Evolutionary conservation across 106 monocot genomes (phyloP).

Genomic region (Alisma plantagoaquatica): DNA sequence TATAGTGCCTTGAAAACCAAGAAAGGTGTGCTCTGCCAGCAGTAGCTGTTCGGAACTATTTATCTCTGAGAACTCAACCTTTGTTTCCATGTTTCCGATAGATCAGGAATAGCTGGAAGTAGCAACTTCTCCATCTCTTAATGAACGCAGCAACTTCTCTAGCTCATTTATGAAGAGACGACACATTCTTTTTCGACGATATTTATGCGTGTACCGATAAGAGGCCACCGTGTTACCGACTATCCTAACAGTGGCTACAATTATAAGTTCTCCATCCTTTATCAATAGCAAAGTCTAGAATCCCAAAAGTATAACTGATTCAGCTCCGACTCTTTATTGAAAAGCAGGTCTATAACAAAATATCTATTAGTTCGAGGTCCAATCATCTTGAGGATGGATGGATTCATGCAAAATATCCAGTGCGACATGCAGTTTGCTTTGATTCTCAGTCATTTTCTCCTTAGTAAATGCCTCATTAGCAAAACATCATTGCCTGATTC

Average conservation of each 20-base stretch:
- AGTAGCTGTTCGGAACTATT: conserved; percentile 24
- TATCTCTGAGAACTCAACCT: conserved; percentile 43
- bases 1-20: conserved; percentile 36
- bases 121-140: conserved; percentile 48
- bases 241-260: conserved; percentile 56
- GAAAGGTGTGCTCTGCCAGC: conserved; percentile 21
- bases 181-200: conserved; percentile 48
- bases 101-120: conserved; percentile 49
- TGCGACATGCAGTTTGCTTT: no score
- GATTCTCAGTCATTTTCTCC: no score
- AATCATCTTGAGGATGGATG: conserved; percentile 26
- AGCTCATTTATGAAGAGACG: conserved; percentile 45
- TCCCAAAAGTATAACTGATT: conserved; percentile 62
- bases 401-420: conserved; percentile 46
- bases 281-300: conserved; percentile 65
- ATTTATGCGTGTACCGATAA: conserved; percentile 45
- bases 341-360: no score
- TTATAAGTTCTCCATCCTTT: conserved; percentile 51
- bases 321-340: conserved; percentile 43
- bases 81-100: conserved; percentile 46
- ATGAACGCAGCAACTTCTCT: conserved; percentile 46
- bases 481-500: no score
- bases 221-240: conserved; percentile 56
- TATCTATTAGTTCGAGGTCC: conserved; percentile 40
- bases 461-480: no score